phyloP scores from a whole-genome alignment of 1,139 yeast species.

The Hansenula lynferdii region DNA sequence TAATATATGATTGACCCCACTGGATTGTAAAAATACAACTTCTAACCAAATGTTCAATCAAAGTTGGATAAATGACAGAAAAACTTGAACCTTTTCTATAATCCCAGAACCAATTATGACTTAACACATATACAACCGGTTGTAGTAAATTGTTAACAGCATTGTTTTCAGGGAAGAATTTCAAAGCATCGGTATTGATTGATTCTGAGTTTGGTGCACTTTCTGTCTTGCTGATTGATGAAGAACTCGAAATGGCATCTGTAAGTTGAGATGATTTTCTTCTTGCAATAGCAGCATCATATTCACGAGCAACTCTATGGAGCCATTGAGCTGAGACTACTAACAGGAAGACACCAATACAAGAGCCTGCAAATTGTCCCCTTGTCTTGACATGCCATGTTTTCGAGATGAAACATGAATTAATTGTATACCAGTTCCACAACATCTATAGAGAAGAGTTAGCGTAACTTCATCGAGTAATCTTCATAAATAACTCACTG shows the following conservation, averaged over 20 bases:
- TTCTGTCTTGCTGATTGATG: not conserved
- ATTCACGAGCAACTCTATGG: slow-evolving; percentile 52
- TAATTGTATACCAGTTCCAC: slow-evolving; percentile 59
- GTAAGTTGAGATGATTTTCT: slow-evolving; percentile 7
- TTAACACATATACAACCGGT: slow-evolving; percentile 31
- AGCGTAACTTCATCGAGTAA: not conserved
- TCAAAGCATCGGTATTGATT: slow-evolving; percentile 6
- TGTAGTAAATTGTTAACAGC: slow-evolving; percentile 10
- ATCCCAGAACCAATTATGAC: slow-evolving; percentile 37
- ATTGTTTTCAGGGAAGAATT: slow-evolving; percentile 5
- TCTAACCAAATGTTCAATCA: slow-evolving; percentile 46
- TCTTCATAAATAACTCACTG: slow-evolving; percentile 10
- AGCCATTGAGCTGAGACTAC: slow-evolving; percentile 55
- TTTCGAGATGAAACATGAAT: slow-evolving; percentile 57
- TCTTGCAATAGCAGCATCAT: slow-evolving; percentile 26
- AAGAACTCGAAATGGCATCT: not conserved
- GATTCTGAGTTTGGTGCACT: too few species aligned
- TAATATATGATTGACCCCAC: slow-evolving; percentile 59
- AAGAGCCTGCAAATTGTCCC: slow-evolving; percentile 67
- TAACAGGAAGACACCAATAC: slow-evolving; percentile 58
- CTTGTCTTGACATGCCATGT: slow-evolving; percentile 59
- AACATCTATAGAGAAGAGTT: slow-evolving; percentile 30
- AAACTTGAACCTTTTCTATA: slow-evolving; percentile 13
- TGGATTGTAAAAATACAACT: slow-evolving; percentile 47
- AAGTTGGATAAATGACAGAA: slow-evolving; percentile 31